Base-by-base conservation (phyloP, 176 grass and related monocot species). In the Zoysia japonica region DNA sequence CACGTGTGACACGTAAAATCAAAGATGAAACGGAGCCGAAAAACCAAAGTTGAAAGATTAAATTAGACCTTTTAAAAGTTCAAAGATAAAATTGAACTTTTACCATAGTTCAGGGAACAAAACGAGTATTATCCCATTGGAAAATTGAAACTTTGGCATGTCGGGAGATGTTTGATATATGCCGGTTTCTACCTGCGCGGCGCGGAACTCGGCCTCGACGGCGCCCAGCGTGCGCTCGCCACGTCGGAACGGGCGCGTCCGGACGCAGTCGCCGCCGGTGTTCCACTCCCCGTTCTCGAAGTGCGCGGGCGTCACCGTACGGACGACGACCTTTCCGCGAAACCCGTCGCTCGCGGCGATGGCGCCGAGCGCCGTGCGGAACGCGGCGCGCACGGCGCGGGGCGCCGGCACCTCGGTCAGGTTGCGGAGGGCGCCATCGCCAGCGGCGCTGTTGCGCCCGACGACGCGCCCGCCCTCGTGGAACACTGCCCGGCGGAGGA, bases 251-350 rank as follows among this genome's bases (percentile, higher is more conserved):
- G 91, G 88, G 46, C 39, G 65, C 41, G 78, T 81, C 39, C 85
- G 78, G 66, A 72, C 65, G 82, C 91, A 93, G 66, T 93, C 79
- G 9, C 91, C 91, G 45, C 91, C 91, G 60, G 55, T 88, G 88
- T 93, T 85, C 91, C 91, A 93, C 79, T 76, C 75, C 14, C 91
- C 88, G 74, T 76, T 76, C 79, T 88, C 91, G 82, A 90, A 93
- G 75, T 93, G 91, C 46, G 88, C 83, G 7, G 91, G 88, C 40
- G 91, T 82, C 60, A 90, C 77, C 37, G 91, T 73, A 60, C 91
- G 78, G 40, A 90, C 47, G 35, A 93, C 2, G 15, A 76, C 74
- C 69, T 72, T 79, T 41, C 91, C 91, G 2, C 75, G 75, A 81
- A 88, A 93, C 42, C 63, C 68, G 7, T 67, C 41, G 9, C 0